phyloP scores from a whole-genome alignment of 441 rosid species.

The Adansonia madagascariensis region DNA sequence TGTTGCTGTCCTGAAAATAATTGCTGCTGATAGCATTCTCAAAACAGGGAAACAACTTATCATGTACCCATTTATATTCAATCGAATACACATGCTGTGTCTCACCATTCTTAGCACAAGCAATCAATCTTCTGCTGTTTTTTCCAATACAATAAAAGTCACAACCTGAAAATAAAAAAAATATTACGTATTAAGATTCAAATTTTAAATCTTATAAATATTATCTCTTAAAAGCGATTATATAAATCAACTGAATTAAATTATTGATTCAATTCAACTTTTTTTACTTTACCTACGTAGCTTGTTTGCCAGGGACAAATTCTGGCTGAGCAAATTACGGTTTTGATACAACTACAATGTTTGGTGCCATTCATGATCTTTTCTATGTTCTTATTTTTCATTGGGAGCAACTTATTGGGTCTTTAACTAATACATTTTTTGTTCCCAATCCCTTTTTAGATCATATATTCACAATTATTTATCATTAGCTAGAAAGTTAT shows the following conservation, averaged over 20 bases:
- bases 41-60: constrained; percentile 25
- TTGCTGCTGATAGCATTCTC: background rate
- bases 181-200: too few species aligned
- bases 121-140: too few species aligned
- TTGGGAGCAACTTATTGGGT: background rate
- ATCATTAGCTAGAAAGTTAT: background rate
- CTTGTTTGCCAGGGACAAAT: background rate
- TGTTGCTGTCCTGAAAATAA: background rate
- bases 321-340: background rate
- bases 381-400: background rate
- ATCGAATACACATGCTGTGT: constrained; percentile 34
- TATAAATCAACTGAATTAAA: too few species aligned
- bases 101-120: background rate
- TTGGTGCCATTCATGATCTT: background rate
- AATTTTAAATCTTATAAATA: too few species aligned
- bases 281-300: too few species aligned
- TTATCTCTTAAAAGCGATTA: too few species aligned
- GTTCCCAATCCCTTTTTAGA: constrained; percentile 29
- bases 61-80: constrained; percentile 27
- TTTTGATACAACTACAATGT: background rate
- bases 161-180: too few species aligned
- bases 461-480: constrained; percentile 1
- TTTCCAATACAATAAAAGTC: too few species aligned
- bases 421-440: background rate
- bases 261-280: too few species aligned